Evolutionary conservation across 345 rosid genomes (phyloP).

Genomic region (Euphorbia pulcherrima): DNA sequence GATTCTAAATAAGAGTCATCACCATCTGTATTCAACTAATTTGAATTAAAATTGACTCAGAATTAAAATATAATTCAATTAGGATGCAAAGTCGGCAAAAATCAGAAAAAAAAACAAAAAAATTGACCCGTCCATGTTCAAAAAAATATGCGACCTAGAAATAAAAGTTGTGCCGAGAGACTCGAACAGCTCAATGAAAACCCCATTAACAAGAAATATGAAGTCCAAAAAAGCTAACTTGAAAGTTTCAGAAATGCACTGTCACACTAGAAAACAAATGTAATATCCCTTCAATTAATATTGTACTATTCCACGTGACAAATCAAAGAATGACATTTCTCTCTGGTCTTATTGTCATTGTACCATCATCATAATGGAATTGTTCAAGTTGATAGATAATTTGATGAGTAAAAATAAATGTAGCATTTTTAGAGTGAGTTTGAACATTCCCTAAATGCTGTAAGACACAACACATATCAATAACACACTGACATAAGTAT

Average conservation of each 20-base stretch:
- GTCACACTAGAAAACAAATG: conserved; percentile 1
- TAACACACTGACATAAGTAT: background rate
- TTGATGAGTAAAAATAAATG: background rate
- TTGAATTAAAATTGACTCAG: conserved; percentile 32
- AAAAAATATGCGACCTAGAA: conserved; percentile 1
- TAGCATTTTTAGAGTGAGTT: background rate
- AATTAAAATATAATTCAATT: conserved; percentile 19
- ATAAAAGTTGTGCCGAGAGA: background rate
- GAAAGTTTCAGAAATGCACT: background rate
- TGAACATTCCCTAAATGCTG: background rate
- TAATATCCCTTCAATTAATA: background rate
- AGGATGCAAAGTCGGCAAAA: conserved; percentile 18
- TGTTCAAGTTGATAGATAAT: background rate
- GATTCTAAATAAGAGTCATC: conserved; percentile 64
- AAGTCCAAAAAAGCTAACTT: conserved; percentile 1
- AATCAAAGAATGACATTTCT: background rate
- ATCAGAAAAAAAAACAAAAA: background rate
- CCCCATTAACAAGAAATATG: background rate
- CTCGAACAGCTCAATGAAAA: conserved; percentile 1
- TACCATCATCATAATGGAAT: background rate
- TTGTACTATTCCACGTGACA: background rate
- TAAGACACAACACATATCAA: background rate
- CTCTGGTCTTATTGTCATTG: background rate
- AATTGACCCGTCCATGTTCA: conserved; percentile 9
- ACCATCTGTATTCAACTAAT: conserved; percentile 55